Conservation (phyloP, 2,329 filamentous ascomycete species). For the Colletotrichum sp. region DNA sequence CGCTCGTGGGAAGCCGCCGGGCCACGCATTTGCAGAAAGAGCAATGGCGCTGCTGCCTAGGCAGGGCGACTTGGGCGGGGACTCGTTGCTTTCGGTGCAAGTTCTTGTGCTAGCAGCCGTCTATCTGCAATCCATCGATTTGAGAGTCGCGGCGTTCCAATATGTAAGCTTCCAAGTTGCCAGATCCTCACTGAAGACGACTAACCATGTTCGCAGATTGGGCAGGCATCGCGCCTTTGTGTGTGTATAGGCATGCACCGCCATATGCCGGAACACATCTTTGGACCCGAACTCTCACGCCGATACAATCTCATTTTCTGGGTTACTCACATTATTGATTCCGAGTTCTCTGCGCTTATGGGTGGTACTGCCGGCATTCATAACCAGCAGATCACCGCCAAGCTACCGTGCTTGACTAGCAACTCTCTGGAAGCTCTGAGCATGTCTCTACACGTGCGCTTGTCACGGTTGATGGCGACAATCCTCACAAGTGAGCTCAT, state of each 20-base stretch:
- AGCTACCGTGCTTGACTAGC: background rate
- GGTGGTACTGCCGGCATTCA: background rate
- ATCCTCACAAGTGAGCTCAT: background rate
- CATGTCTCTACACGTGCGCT: background rate
- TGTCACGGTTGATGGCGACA: background rate
- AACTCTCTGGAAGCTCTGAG: background rate
- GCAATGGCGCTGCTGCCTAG: constrained; percentile 5
- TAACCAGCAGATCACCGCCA: background rate
- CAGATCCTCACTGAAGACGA: background rate
- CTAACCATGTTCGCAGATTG: background rate
- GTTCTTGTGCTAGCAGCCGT: background rate
- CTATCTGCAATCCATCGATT: background rate
- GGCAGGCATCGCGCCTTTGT: background rate
- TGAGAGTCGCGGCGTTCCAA: background rate
- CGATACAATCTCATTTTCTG: background rate
- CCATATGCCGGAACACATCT: background rate
- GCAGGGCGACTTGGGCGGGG: background rate
- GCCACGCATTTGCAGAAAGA: background rate
- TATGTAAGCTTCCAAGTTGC: background rate
- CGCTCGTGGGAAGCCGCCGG: background rate
- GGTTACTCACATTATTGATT: background rate
- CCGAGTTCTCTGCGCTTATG: background rate
- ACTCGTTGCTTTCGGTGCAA: background rate
- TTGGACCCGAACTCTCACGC: background rate
- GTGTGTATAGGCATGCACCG: background rate